Conservation (phyloP, 495 filamentous ascomycete species). For the Diplogelasinospora grovesii region DNA sequence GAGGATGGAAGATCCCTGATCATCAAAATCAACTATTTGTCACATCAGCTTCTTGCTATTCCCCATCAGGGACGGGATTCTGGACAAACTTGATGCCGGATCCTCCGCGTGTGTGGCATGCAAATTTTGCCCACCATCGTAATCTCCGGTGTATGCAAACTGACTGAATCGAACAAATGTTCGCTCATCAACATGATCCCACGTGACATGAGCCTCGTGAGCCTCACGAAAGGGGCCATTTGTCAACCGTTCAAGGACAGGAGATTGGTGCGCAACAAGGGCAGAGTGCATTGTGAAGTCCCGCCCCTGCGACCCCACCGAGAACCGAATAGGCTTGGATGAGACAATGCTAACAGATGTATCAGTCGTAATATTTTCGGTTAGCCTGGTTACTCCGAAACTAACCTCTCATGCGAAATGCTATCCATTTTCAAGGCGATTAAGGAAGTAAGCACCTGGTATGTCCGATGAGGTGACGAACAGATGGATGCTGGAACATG, state of each 20-base stretch:
- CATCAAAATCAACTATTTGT: not conserved
- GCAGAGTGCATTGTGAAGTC: conserved; percentile 5
- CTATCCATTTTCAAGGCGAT: no score
- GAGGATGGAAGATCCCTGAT: no score
- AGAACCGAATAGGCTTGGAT: conserved; percentile 5
- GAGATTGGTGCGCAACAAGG: conserved; percentile 1
- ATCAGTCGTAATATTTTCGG: no score
- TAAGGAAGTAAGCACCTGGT: no score
- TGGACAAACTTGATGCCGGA: no score
- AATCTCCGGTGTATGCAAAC: conserved; percentile 9
- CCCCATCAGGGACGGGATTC: not conserved
- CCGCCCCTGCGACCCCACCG: not conserved
- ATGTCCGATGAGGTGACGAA: no score
- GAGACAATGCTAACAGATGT: conserved; percentile 4
- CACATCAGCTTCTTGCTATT: not conserved
- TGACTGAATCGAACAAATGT: conserved; percentile 5
- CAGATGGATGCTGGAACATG: no score
- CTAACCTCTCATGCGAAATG: no score
- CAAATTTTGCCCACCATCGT: conserved; percentile 1
- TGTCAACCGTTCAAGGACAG: conserved; percentile 1
- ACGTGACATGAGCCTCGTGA: not conserved
- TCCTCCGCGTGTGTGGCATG: no score
- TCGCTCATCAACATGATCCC: conserved; percentile 3
- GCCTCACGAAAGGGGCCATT: conserved; percentile 13
- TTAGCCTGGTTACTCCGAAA: no score